Base-by-base conservation (phyloP, 169 alveolate species). In the Babesia ovis region DNA sequence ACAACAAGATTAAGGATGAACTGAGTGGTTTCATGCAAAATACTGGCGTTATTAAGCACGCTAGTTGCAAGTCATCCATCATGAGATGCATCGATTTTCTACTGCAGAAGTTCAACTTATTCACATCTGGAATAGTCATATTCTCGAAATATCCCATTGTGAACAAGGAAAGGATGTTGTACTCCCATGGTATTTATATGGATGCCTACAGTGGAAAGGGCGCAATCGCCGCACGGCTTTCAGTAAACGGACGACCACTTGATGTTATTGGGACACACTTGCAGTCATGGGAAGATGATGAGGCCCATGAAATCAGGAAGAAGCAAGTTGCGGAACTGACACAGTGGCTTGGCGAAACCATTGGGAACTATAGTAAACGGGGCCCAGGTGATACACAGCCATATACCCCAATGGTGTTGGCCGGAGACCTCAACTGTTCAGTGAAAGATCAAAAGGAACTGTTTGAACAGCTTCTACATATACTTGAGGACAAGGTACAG, bases 181-280 rank as follows among this genome's bases (percentile, higher is more conserved):
- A 45, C 68, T 56, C 75, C 18, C 12, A 55, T 29, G 64, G 79
- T 20, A 16, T 68, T 8, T 23, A 2, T 23, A 3, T 61, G 2
- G 91, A 91, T 34, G 54, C 67, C 34, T 77, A 83, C 22, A 71
- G 81, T 37, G 55, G 80, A 32, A 91, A 90, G n/a, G 96, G 96
- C 34, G 96, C 95, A 6, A 87, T 85, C 27, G 71, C 86, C 53
- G 85, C 90, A n/a, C 89, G 85, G 35, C 45, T 80, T 8, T 53
- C 31, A 29, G 79, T 84, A 42, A 57, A 66, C 27, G 91, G 89
- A 39, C 81, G 83, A 66, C 55, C 53, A 16, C 54, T 81, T 50
- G 88, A 90, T 68, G 80, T 91, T 22, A 77, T 92, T 32, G 95
- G 95, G 20, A 91, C 94, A 34, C 96, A 92, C 61, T 57, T 91